Conservation (phyloP, 2,329 filamentous ascomycete species). For the Apiospora phragmitis region DNA sequence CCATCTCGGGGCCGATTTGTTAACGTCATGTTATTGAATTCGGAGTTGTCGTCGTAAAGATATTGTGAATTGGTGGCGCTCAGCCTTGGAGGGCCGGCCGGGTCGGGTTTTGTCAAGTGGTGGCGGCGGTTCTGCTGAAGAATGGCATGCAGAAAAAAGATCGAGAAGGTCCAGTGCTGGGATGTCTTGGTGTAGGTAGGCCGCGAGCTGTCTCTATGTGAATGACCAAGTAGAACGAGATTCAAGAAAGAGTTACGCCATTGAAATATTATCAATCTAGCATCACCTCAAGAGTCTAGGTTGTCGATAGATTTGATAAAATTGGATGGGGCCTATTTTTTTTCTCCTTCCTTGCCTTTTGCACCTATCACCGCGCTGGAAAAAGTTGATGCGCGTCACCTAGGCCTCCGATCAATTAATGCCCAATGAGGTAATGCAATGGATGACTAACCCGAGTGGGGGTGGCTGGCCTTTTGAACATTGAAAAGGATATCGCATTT, state of each 20-base stretch:
- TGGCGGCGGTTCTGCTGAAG: neutral
- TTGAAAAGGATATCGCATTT: neutral
- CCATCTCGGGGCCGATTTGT: slow-evolving; percentile 21
- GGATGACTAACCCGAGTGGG: neutral
- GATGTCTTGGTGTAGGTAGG: too few relatives aligned
- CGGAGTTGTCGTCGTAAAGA: neutral
- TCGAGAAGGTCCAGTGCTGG: neutral
- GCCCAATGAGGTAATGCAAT: neutral
- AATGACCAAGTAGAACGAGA: too few relatives aligned
- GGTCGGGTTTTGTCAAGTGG: neutral
- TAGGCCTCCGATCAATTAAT: slow-evolving; percentile 1
- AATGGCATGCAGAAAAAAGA: neutral
- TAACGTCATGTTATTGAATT: slow-evolving; percentile 21
- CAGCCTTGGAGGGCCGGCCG: neutral
- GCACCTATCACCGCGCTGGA: slow-evolving; percentile 4
- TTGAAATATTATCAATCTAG: neutral
- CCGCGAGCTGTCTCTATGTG: neutral
- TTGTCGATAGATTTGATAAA: neutral
- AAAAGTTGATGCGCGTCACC: slow-evolving; percentile 2
- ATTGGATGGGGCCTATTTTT: slow-evolving; percentile 1
- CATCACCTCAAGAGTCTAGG: neutral
- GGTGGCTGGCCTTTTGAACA: neutral
- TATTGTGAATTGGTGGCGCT: neutral
- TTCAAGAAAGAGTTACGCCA: neutral
- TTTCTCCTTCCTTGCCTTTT: neutral